phyloP scores from a whole-genome alignment of 202 grass and related monocot genomes.

The Hordeum pubiflorum region DNA sequence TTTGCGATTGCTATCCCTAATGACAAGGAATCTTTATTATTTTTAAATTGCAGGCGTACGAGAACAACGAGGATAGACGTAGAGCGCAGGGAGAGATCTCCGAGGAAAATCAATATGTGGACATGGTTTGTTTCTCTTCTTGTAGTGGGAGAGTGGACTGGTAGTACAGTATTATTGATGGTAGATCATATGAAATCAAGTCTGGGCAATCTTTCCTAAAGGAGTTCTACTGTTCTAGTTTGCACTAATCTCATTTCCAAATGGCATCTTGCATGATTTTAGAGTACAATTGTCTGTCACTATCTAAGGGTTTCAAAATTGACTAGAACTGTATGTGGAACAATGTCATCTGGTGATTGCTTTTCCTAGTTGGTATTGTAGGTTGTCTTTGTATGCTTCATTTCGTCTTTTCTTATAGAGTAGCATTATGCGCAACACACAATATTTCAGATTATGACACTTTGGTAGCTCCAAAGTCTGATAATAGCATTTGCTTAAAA shows the following conservation, averaged over 20 bases:
- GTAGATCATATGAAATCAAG: background rate
- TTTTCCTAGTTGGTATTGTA: background rate
- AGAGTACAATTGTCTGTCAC: background rate
- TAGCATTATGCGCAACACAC: background rate
- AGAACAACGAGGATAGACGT: constrained; percentile 76
- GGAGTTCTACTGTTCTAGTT: background rate
- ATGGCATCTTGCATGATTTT: background rate
- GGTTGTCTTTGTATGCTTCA: background rate
- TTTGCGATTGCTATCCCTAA: constrained; percentile 8
- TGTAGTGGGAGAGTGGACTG: background rate
- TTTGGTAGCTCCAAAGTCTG: background rate
- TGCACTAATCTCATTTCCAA: background rate
- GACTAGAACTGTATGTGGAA: background rate
- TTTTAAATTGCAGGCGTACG: constrained; percentile 54
- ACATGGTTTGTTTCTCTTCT: constrained; percentile 56
- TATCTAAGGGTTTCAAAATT: background rate
- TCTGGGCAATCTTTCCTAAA: background rate
- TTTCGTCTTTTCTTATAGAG: background rate
- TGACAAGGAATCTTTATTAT: constrained; percentile 1
- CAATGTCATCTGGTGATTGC: background rate
- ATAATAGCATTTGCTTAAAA: background rate
- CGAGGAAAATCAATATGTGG: constrained; percentile 55
- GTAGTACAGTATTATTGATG: background rate
- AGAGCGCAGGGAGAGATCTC: constrained; percentile 53
- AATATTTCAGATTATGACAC: background rate